Percentiles rank a stretch among this genome's conserved stretches.
Evolutionary conservation across 768 basidiomycete genomes (phyloP).

Genomic region (Hygrophoropsis aurantiaca): DNA sequence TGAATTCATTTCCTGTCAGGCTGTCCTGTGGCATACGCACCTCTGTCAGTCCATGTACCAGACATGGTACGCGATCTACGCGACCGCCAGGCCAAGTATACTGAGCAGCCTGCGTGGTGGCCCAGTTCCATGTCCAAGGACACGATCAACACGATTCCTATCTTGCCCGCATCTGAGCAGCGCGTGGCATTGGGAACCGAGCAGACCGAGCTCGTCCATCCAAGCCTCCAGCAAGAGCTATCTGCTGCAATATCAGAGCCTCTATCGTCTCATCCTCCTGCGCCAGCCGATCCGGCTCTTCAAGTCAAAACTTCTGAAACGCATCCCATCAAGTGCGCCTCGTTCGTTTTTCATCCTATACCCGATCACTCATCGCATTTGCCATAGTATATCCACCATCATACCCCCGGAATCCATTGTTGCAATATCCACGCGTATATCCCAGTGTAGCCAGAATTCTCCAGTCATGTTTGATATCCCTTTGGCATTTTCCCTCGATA

Average conservation of each 20-base stretch:
- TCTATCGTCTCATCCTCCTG: slow-evolving; percentile 13
- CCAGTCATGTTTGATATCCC: slow-evolving; percentile 38
- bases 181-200: slow-evolving; percentile 21
- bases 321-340: slow-evolving; percentile 78
- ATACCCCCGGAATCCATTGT: slow-evolving; percentile 51
- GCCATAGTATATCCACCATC: slow-evolving; percentile 51
- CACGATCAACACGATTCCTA: slow-evolving; percentile 2
- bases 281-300: not conserved
- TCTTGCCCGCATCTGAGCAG: slow-evolving; percentile 21
- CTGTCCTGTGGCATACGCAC: slow-evolving; percentile 55
- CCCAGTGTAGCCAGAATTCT: slow-evolving; percentile 12
- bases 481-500: slow-evolving; percentile 30
- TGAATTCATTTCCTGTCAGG: slow-evolving; percentile 36
- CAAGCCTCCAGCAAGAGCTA: slow-evolving; percentile 48
- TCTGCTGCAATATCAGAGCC: slow-evolving; percentile 54
- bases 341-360: not conserved
- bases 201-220: slow-evolving; percentile 5
- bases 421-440: slow-evolving; percentile 38
- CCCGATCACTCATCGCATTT: slow-evolving; percentile 1
- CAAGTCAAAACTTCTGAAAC: slow-evolving; percentile 70
- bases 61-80: slow-evolving; percentile 54
- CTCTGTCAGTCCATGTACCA: slow-evolving; percentile 63
- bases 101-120: slow-evolving; percentile 50
- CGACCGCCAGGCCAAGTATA: slow-evolving; percentile 44
- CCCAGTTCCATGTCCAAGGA: slow-evolving; percentile 24